Evolutionary conservation across 1,139 yeast genomes (phyloP).

Genomic region (Nakaseomyces nivariensis): DNA sequence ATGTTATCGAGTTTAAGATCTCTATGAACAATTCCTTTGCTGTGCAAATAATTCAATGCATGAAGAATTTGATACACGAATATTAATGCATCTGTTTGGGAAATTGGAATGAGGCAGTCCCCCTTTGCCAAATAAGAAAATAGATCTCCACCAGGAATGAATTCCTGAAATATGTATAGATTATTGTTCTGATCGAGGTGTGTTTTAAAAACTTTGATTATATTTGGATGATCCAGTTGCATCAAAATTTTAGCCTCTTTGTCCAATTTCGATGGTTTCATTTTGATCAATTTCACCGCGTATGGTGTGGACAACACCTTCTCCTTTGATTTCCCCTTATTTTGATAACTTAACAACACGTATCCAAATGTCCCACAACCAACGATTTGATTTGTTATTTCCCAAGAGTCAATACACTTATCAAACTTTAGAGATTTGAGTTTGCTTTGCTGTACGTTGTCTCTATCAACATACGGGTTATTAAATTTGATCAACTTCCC

Average conservation of each 20-base stretch:
- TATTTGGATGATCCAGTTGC: slow-evolving; percentile 37
- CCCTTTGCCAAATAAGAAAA: slow-evolving; percentile 48
- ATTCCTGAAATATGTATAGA: slow-evolving; percentile 42
- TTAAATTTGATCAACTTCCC: slow-evolving; percentile 5
- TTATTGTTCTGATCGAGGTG: slow-evolving; percentile 31
- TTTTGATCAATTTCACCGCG: slow-evolving; percentile 44
- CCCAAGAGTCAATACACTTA: slow-evolving; percentile 33
- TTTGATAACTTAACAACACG: slow-evolving; percentile 28
- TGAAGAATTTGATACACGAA: slow-evolving; percentile 47
- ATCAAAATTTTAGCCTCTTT: slow-evolving; percentile 38
- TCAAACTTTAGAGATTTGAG: slow-evolving; percentile 10
- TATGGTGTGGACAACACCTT: slow-evolving; percentile 28
- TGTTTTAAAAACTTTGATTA: slow-evolving; percentile 37
- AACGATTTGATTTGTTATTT: slow-evolving; percentile 34
- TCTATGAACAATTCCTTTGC: slow-evolving; percentile 41
- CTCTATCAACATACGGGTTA: neutral
- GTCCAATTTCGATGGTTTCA: slow-evolving; percentile 28
- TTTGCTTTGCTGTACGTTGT: neutral
- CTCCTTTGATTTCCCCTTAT: neutral
- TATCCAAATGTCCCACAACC: slow-evolving; percentile 59
- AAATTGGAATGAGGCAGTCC: slow-evolving; percentile 33
- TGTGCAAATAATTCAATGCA: slow-evolving; percentile 47
- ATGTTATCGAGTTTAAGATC: slow-evolving; percentile 53
- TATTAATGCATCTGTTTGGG: slow-evolving; percentile 46
- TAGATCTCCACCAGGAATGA: slow-evolving; percentile 54